phyloP scores from a whole-genome alignment of 2,329 filamentous ascomycete genomes.

The Fusarium papillatum region DNA sequence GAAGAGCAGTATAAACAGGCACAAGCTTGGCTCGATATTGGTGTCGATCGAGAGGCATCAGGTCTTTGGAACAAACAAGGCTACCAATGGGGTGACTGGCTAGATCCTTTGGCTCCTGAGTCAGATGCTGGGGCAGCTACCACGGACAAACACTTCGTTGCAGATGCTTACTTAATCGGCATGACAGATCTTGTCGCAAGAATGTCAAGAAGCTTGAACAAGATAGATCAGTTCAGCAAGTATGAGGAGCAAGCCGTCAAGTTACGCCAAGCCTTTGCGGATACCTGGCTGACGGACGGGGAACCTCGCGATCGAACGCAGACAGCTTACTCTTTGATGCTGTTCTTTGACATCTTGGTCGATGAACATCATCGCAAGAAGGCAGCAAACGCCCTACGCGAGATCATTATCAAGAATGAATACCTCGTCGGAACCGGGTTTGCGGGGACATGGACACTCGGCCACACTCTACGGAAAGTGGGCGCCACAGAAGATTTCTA shows the following conservation, averaged over 20 bases:
- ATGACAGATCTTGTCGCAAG: background rate
- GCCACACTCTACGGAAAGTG: constrained; percentile 16
- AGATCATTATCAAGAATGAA: constrained; percentile 50
- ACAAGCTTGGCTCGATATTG: constrained; percentile 14
- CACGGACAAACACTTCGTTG: constrained; percentile 16
- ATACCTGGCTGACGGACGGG: background rate
- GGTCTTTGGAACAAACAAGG: constrained; percentile 6
- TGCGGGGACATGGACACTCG: constrained; percentile 15
- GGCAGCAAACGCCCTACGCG: constrained; percentile 45
- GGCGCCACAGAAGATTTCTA: constrained; percentile 55
- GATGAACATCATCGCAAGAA: constrained; percentile 22
- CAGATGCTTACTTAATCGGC: constrained; percentile 19
- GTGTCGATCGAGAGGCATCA: constrained; percentile 8
- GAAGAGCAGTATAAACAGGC: constrained; percentile 15
- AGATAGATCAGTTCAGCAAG: background rate
- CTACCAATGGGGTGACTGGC: constrained; percentile 22
- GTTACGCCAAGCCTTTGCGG: background rate
- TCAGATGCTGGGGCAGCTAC: constrained; percentile 10
- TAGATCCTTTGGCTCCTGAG: constrained; percentile 17
- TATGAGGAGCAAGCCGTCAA: background rate
- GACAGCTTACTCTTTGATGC: constrained; percentile 53
- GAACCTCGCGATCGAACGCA: constrained; percentile 47
- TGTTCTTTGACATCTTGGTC: constrained; percentile 53
- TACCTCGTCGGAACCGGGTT: constrained; percentile 58
- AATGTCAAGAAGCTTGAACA: background rate